Evolutionary conservation across 345 rosid genomes (phyloP), one percentile per base, ranked within the genome.

Genomic region (Arabis hirsuta): DNA sequence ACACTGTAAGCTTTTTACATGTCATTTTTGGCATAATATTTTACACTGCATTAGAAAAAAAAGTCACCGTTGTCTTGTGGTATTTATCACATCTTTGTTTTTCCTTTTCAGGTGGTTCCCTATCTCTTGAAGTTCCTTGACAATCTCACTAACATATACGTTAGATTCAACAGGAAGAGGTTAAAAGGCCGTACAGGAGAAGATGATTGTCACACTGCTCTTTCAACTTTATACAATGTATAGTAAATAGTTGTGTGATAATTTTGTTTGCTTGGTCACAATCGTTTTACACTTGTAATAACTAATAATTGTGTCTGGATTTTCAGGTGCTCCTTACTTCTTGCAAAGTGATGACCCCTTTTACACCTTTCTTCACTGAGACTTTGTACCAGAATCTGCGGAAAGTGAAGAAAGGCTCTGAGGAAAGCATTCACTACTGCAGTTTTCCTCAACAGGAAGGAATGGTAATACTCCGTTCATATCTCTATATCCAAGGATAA

Each of bases 301-400:
- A 29, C 46, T 73, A 53, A 66, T 73, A 12, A 55, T 59, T 65
- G 53, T 16, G 34, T 62, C 16, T 80, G 67, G 55, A 47, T 51
- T 80, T 72, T 79, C 82, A 95, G 99, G 98, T 96, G 75, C 96
- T 96, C 80, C 78, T 90, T 32, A 92, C 96, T 61, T 84, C 98
- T 38, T 92, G 99, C 76, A 90, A 90, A 82, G 99, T 90, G 77
- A 96, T 96, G 99, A 84, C 97, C 47, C 90, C 98, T 53, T 90
- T 96, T 76, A 96, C 99, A n/a, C 99, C 99, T 5, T 96, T 96
- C 85, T 96, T 96, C 72, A 88, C 98, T 6, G 99, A 96, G 78
- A 85, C 83, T 55, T 86, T 96, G 41, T 96, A 92, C 77, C 99
- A 96, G 76, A 96, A 96, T 81, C 72, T 96, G 90, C 81, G 97